A percentile compares a stretch with the other conserved stretches of the same genome.
phyloP scores from a whole-genome alignment of 768 basidiomycete species.

The Boletus bicolor region DNA sequence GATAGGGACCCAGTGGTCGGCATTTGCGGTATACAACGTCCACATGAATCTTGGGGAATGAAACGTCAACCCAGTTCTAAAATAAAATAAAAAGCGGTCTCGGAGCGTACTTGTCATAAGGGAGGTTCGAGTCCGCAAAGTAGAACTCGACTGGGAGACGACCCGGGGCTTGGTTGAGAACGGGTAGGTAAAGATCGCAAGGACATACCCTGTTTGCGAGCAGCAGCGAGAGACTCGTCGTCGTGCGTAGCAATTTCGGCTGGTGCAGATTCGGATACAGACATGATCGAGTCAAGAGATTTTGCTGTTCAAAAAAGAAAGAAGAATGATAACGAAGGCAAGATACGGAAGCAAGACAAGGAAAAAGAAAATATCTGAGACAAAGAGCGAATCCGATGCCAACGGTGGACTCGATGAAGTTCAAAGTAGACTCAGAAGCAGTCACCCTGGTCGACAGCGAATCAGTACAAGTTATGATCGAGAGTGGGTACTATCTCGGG shows the following conservation, averaged over 20 bases:
- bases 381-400: not conserved
- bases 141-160: constrained; percentile 80
- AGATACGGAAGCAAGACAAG: not conserved
- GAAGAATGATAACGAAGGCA: not conserved
- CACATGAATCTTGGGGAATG: constrained; percentile 77
- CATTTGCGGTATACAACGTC: constrained; percentile 76
- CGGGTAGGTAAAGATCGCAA: not conserved
- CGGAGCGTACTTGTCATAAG: constrained; percentile 69
- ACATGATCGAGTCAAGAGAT: constrained; percentile 19
- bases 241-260: constrained; percentile 25
- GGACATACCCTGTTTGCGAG: constrained; percentile 53
- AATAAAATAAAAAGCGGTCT: not conserved
- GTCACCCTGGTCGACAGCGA: too few species aligned
- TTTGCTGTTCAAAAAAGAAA: not conserved
- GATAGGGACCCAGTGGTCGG: constrained; percentile 89
- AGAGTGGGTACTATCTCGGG: not conserved
- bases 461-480: not conserved
- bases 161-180: not conserved
- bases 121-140: constrained; percentile 94
- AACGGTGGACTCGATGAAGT: not conserved
- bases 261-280: constrained; percentile 13
- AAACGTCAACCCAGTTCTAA: not conserved
- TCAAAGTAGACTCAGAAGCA: too few species aligned
- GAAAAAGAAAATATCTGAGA: too few species aligned
- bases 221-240: constrained; percentile 44